phyloP scores from a whole-genome alignment of 2,329 filamentous ascomycete species.

The Byssoonygena ceratinophila region DNA sequence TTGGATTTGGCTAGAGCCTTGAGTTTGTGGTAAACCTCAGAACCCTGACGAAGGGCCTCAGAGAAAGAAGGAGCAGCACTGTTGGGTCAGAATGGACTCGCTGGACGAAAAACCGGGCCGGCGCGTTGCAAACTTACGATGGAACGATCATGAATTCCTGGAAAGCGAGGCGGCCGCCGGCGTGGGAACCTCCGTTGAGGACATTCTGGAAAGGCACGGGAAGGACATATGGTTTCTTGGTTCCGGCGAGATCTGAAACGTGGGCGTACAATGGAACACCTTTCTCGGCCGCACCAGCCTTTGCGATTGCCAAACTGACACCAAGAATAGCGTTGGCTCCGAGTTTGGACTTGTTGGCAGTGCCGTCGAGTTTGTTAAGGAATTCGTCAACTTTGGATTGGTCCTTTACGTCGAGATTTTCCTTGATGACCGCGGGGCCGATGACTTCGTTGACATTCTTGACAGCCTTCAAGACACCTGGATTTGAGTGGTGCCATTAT shows the following conservation, averaged over 20 bases:
- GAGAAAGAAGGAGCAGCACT: constrained; percentile 80
- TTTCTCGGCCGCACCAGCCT: constrained; percentile 84
- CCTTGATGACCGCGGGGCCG: constrained; percentile 70
- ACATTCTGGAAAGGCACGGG: constrained; percentile 92
- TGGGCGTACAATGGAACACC: constrained; percentile 77
- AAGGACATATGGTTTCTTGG: constrained; percentile 84
- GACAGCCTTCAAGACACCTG: constrained; percentile 66
- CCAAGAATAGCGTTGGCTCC: constrained; percentile 83
- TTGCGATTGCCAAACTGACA: constrained; percentile 73
- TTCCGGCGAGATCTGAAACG: constrained; percentile 75
- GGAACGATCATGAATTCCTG: constrained; percentile 96
- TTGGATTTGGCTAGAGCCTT: constrained; percentile 97
- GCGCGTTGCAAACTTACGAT: constrained; percentile 45
- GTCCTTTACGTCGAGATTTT: constrained; percentile 74
- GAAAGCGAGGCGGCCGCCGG: constrained; percentile 89
- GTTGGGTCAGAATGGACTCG: constrained; percentile 15
- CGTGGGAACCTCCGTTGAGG: constrained; percentile 88
- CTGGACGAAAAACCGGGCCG: background rate
- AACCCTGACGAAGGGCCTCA: constrained; percentile 90
- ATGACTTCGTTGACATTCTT: constrained; percentile 75
- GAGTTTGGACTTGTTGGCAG: constrained; percentile 74
- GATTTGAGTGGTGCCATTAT: background rate
- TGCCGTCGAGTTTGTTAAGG: constrained; percentile 75
- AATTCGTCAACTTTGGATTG: constrained; percentile 75
- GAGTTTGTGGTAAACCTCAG: constrained; percentile 97